A percentile compares a stretch with the other conserved stretches of the same genome.
Conservation (phyloP, 768 basidiomycete genomes). For the Holtermanniella nyarrowii region DNA sequence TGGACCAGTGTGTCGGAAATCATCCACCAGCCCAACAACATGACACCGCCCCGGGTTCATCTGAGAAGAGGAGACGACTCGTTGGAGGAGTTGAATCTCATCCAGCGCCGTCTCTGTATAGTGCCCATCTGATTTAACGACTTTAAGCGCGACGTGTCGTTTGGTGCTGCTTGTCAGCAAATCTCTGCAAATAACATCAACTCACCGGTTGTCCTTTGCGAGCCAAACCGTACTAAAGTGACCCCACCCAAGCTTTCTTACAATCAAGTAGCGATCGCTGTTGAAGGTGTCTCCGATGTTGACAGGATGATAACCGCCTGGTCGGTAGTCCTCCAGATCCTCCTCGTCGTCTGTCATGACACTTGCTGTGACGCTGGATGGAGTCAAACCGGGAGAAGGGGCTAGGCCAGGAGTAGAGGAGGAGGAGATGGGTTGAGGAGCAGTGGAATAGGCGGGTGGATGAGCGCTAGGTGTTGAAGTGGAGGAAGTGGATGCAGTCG, state of each 20-base stretch:
- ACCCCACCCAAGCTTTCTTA: constrained; percentile 70
- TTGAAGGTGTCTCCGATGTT: constrained; percentile 76
- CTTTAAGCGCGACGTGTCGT: constrained; percentile 95
- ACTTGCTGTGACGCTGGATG: constrained; percentile 12
- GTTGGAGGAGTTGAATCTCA: constrained; percentile 95
- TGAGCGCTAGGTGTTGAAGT: no score
- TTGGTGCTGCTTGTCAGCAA: constrained; percentile 54
- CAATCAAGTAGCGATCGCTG: constrained; percentile 68
- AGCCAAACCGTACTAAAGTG: constrained; percentile 43
- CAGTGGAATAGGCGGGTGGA: neutral
- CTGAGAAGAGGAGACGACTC: constrained; percentile 73
- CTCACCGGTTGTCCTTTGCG: constrained; percentile 41
- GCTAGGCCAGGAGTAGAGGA: neutral
- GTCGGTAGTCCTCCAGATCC: constrained; percentile 75
- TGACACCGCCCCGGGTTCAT: constrained; percentile 82
- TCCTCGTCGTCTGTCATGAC: constrained; percentile 47
- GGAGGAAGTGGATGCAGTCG: neutral
- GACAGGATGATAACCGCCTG: constrained; percentile 55
- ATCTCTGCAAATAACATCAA: neutral
- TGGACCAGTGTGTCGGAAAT: constrained; percentile 91
- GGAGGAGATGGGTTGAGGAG: neutral
- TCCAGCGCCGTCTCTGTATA: constrained; percentile 98
- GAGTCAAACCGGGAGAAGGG: neutral
- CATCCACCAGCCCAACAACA: constrained; percentile 94
- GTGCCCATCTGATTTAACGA: constrained; percentile 91